These are phyloP conservation scores for Cercospora sesami DNA, from an alignment of 2,329 filamentous ascomycete species.

Conservation along the genomic window DNA sequence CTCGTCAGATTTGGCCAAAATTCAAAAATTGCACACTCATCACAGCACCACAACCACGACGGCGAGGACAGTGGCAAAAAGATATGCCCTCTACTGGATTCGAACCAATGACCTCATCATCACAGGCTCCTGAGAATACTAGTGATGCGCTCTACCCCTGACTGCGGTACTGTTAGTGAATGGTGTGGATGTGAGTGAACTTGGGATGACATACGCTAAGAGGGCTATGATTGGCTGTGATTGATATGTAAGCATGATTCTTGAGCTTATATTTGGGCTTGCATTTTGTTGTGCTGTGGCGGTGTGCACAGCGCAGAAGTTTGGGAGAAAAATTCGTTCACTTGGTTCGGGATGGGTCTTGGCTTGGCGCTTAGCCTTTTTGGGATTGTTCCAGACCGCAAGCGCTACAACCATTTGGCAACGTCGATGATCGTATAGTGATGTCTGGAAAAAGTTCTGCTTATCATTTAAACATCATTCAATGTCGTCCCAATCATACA, in stretches of 20 bases:
- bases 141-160: conserved; percentile 9
- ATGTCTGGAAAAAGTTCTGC: not conserved
- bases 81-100: conserved; percentile 2
- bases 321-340: not conserved
- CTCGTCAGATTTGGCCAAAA: not conserved
- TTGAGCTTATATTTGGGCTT: not conserved
- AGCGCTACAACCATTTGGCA: not conserved
- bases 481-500: not conserved
- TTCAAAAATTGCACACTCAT: not conserved
- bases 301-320: not conserved
- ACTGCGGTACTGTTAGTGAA: not conserved
- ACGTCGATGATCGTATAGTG: not conserved
- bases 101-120: conserved; percentile 9
- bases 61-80: not conserved
- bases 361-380: not conserved
- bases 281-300: not conserved
- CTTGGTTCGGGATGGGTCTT: not conserved
- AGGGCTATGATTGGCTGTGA: conserved; percentile 1
- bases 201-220: not conserved
- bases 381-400: not conserved
- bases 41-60: not conserved
- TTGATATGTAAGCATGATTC: not conserved
- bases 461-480: not conserved
- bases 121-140: not conserved
- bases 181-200: not conserved